phyloP scores from a whole-genome alignment of 2,329 filamentous ascomycete genomes.

The Exophiala sideris region DNA sequence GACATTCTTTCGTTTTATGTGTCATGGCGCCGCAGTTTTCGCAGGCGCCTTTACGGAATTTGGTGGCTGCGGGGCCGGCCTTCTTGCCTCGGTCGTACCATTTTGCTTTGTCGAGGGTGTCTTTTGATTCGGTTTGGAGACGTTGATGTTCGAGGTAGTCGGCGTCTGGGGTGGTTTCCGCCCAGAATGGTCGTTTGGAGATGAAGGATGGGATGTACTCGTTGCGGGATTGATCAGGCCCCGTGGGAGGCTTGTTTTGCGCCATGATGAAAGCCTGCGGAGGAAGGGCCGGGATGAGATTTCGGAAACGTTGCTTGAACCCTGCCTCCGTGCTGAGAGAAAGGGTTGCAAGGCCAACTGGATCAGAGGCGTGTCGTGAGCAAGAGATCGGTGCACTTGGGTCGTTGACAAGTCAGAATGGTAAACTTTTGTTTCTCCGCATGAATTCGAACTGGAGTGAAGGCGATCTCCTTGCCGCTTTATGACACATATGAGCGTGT shows the following conservation, averaged over 20 bases:
- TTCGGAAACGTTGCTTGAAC: no score
- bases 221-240: conserved; percentile 59
- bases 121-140: conserved; percentile 50
- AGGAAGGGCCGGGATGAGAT: no score
- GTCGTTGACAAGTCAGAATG: no score
- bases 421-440: no score
- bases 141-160: conserved; percentile 98
- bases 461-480: no score
- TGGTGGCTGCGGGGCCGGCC: conserved; percentile 81
- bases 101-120: conserved; percentile 61
- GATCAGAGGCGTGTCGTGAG: no score
- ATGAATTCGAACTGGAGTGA: no score
- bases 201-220: conserved; percentile 98
- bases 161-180: conserved; percentile 69
- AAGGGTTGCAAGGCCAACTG: no score
- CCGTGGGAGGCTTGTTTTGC: conserved; percentile 19
- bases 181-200: conserved; percentile 95
- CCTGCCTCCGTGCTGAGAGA: no score
- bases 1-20: conserved; percentile 90
- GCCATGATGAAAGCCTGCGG: conserved; percentile 1
- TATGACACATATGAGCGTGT: no score
- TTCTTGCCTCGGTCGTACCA: conserved; percentile 93
- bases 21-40: conserved; percentile 98
- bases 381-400: no score
- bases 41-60: conserved; percentile 95